A percentile compares a stretch with the other conserved stretches of the same genome.
phyloP scores from a whole-genome alignment of 768 basidiomycete species.

The Lentinula boryana region DNA sequence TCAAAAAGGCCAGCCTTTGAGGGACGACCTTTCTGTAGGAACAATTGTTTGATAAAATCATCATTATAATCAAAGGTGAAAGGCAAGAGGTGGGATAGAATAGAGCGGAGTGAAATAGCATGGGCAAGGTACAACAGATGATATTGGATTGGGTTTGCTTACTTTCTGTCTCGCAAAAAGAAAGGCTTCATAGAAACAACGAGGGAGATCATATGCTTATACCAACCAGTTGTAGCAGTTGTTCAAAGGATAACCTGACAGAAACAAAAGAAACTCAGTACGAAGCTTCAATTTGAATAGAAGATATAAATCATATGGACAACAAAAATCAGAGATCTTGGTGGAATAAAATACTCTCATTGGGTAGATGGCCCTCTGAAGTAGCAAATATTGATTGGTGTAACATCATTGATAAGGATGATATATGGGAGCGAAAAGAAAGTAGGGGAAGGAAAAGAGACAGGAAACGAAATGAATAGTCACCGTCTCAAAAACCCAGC shows the following conservation, averaged over 20 bases:
- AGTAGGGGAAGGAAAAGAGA: neutral
- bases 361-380: constrained; percentile 2
- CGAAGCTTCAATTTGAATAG: neutral
- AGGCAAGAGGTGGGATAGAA: neutral
- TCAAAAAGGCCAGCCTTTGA: neutral
- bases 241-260: too few species aligned
- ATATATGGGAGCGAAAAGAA: neutral
- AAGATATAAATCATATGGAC: too few species aligned
- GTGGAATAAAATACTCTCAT: constrained; percentile 2
- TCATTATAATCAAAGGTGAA: neutral
- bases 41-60: constrained; percentile 2
- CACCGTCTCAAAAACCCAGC: too few species aligned
- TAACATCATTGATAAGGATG: neutral
- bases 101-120: too few species aligned
- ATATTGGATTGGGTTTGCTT: too few species aligned
- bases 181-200: too few species aligned
- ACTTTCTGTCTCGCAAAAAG: too few species aligned
- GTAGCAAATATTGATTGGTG: constrained; percentile 2
- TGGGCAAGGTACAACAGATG: too few species aligned
- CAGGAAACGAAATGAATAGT: too few species aligned
- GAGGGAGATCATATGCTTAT: too few species aligned
- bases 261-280: neutral
- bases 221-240: too few species aligned
- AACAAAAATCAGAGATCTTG: constrained; percentile 1
- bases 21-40: neutral